phyloP scores from a whole-genome alignment of 306 rosid species.

The Prunus davidiana region DNA sequence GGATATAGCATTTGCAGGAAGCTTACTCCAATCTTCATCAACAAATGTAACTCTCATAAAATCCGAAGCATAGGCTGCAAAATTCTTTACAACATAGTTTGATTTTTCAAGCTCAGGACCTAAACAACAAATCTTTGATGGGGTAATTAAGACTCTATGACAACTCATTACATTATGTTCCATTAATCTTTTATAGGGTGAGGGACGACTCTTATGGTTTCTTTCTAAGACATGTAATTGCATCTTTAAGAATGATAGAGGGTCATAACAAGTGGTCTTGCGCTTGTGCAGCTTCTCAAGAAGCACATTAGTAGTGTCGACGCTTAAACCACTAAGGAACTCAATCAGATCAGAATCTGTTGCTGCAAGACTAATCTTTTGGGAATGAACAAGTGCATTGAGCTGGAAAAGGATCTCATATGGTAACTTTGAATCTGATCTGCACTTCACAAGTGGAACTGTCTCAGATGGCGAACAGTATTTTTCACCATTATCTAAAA shows the following conservation, averaged over 20 bases:
- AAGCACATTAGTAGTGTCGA: conserved; percentile 47
- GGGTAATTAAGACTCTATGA: conserved; percentile 84
- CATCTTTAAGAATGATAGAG: conserved; percentile 48
- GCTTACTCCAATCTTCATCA: conserved; percentile 93
- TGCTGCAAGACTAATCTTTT: conserved; percentile 68
- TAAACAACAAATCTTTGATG: conserved; percentile 74
- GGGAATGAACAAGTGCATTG: conserved; percentile 82
- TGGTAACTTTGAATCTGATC: conserved; percentile 33
- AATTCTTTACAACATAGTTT: conserved; percentile 83
- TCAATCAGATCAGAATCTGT: conserved; percentile 53
- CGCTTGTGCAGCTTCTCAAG: conserved; percentile 76
- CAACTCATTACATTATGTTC: conserved; percentile 78
- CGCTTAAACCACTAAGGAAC: conserved; percentile 44
- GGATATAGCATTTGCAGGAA: conserved; percentile 62
- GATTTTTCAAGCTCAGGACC: conserved; percentile 96
- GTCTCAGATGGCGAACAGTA: conserved; percentile 42
- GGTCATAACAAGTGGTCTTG: conserved; percentile 63
- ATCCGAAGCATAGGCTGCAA: conserved; percentile 66
- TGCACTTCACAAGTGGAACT: conserved; percentile 66
- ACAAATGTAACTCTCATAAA: conserved; percentile 90
- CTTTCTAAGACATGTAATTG: conserved; percentile 43
- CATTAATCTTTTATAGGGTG: conserved; percentile 38
- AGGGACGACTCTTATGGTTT: conserved; percentile 27
- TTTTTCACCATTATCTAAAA: conserved; percentile 50
- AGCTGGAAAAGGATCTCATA: conserved; percentile 78